Base-by-base conservation (phyloP, 1,284 basidiomycete species). In the Irpex sp. region DNA sequence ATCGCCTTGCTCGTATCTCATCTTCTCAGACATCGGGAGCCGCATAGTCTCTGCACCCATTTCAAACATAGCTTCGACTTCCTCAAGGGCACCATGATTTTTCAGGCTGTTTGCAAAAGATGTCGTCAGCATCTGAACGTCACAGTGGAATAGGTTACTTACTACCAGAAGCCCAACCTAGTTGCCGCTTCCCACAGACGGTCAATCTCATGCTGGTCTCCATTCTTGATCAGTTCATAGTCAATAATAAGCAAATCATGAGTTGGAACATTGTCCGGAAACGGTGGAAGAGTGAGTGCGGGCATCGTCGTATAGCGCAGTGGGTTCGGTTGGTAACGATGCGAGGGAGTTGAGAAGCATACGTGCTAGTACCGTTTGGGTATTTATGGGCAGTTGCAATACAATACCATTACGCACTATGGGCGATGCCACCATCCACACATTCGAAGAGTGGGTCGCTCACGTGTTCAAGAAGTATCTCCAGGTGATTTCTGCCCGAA, bases 1-100 rank as follows among this genome's bases (percentile, higher is more conserved):
- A 63, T 78, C 73, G 37, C 76, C 77, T 58, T 77, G 77, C 62
- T 77, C 76, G 64, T 69, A 78, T 59, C 71, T 68, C 69, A 77
- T 68, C 61, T 78, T 76, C 62, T 78, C 77, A 26, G 74, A 74
- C 9, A 74, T 58, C 0, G 76, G 75, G 0, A 78, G 69, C 0
- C 59, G 55, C 68, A 79, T 75, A 0, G 74, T 76, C 63, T 74
- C 72, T 8, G 70, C 66, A 7, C 77, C 77, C 70, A 78, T 70
- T 1, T 71, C 72, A 59, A 77, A 77, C 74, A 78, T 76, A 6
- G 65, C 68, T 34, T 74, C 64, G 2, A 71, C 74, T 38, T 73
- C 71, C 11, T 62, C 69, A 21, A 77, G 73, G n/a, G 68, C 71
- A 6, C 75, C 76, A 61, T 77, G 75, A 63, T 77, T 77, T 70